Evolutionary conservation across 768 basidiomycete genomes (phyloP), one percentile per base, ranked within the genome.

Genomic region (Auriscalpium microsporum): DNA sequence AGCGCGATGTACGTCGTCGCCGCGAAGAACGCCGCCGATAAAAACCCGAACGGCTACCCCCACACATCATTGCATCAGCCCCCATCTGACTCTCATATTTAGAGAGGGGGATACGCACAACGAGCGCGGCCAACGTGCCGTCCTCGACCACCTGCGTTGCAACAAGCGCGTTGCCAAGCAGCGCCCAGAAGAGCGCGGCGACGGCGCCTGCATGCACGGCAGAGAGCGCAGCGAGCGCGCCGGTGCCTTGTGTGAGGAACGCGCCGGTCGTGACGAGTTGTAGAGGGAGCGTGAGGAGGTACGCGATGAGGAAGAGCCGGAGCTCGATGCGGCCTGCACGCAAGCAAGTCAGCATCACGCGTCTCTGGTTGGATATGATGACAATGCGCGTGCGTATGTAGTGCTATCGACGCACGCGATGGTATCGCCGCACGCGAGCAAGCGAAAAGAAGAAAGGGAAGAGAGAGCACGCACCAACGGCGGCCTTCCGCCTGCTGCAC

Each of bases 91-190:
- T 42, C 46, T 38, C 23, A 54, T 50, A 50, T 48, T 21, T 28
- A 3, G 23, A 54, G 19, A 28, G 49, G 49, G 58, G 28, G 48
- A 79, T 79, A 7, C 28, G 62, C 53, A 89, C 87, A 53, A 87
- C 71, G 48, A 89, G 58, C 56, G 84, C 80, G 61, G 80, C 80
- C 36, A 84, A 72, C 0, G 90, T 90, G 7, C 93, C 95, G 64
- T 90, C 95, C 67, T 97, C 95, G 53, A 97, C 88, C 49, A 94
- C 67, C 70, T 98, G 95, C n/a, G 86, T 89, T 37, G 86, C 83
- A 19, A 93, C 78, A 56, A 91, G 70, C 9, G 78, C 87, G 69
- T 89, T 91, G 35, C 78, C 89, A 52, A 90, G 72, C 59, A 92
- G 71, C 8, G 78, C 64, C 88, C 91, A 93, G 66, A 93, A 94